Evolutionary conservation across 106 monocot species (phyloP), one percentile per base, ranked within the genome.

Genomic region (Dendrobium nobile): DNA sequence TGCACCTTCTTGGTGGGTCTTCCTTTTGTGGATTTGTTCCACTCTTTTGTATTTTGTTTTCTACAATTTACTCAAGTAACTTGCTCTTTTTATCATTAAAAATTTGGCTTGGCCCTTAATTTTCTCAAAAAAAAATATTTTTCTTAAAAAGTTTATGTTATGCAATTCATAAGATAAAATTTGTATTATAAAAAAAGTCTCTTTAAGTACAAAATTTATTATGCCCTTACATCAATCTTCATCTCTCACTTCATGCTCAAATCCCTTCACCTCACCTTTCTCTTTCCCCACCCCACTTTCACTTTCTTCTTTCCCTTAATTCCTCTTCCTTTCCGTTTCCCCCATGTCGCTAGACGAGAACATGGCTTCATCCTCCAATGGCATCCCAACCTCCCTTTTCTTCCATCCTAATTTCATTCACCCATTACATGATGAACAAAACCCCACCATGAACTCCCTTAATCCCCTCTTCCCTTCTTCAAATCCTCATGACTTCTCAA

Each of bases 351-450:
- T 17, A 44, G 78, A 58, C 41, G 73, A 77, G 18, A 72, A 40
- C 27, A 93, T 91, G 89, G 48, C 88, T 41, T 73, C 73, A 37
- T 40, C 8, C 67, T 83, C 81, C 86, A 90, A 90, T 86, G 90
- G 84, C 73, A 41, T 42, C 19, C 61, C 89, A 9, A 79, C 93
- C 26, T 74, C 92, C 19, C 75, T 86, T 47, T 92, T 92, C 85
- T 96, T 93, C 86, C 88, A 88, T 72, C 77, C 90, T 0, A 90
- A 83, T 75, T 92, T 93, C 84, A 48, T 96, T 41, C 75, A 88
- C 56, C 90, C 88, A 75, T 82, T 93, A 18, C 9, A 40, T 19
- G 73, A 74, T 1, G 42, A 40, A 3, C 31, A 74, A 9, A 15
- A 4, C 11, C 70, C 26, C 70, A 37, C 67, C 85, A 48, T 82